phyloP scores from a whole-genome alignment of 2,329 filamentous ascomycete species.

The Raffaelea ambrosiae region DNA sequence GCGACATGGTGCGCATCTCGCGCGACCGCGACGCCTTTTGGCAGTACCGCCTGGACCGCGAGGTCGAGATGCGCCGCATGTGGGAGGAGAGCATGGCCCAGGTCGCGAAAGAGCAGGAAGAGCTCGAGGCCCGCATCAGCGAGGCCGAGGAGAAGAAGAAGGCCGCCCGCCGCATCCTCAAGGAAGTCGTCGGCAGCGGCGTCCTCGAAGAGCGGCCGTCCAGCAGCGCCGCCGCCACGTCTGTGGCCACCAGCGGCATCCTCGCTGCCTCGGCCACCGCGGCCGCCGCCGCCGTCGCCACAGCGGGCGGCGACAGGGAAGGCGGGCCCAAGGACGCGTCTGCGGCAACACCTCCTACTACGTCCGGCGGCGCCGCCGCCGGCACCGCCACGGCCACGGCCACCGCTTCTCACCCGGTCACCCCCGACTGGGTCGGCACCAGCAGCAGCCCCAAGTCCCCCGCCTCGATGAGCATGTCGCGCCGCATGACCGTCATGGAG shows the following conservation, averaged over 20 bases:
- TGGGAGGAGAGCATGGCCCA: slow-evolving; percentile 99
- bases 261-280: neutral
- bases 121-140: slow-evolving; percentile 77
- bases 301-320: slow-evolving; percentile 20
- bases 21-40: slow-evolving; percentile 92
- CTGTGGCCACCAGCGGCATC: slow-evolving; percentile 15
- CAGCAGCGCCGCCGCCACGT: slow-evolving; percentile 18
- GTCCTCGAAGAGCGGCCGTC: slow-evolving; percentile 25
- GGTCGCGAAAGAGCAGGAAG: slow-evolving; percentile 89
- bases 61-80: slow-evolving; percentile 84
- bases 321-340: slow-evolving; percentile 1
- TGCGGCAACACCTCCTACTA: too few species aligned
- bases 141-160: slow-evolving; percentile 87
- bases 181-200: slow-evolving; percentile 65
- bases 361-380: slow-evolving; percentile 15
- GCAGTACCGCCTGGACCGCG: slow-evolving; percentile 89
- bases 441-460: slow-evolving; percentile 43
- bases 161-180: slow-evolving; percentile 79
- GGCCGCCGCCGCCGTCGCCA: neutral
- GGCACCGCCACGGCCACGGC: neutral
- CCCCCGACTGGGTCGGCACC: slow-evolving; percentile 17
- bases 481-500: slow-evolving; percentile 58
- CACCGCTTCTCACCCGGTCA: neutral
- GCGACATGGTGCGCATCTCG: slow-evolving; percentile 83
- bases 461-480: slow-evolving; percentile 25